phyloP scores from a whole-genome alignment of 75 land plant species.

The Picea glauca region DNA sequence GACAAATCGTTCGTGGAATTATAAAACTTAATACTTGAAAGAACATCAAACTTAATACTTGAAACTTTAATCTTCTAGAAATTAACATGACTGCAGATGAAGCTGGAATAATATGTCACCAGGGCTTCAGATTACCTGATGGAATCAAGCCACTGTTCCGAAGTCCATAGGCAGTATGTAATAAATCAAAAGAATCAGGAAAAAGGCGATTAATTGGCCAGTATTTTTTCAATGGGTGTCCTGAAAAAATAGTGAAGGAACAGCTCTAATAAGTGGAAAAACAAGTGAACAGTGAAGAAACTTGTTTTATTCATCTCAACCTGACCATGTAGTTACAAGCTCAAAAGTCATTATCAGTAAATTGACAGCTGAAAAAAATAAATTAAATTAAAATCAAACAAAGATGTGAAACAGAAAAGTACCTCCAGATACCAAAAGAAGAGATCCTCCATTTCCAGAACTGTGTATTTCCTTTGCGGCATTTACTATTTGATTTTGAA shows the following conservation, averaged over 20 bases:
- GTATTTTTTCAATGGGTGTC: slow-evolving; percentile 24
- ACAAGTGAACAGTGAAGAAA: background rate
- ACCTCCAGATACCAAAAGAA: slow-evolving; percentile 31
- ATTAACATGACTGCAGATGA: background rate
- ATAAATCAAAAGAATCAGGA: slow-evolving; percentile 19
- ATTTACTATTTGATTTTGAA: slow-evolving; percentile 17
- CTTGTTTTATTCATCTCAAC: background rate
- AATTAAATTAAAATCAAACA: background rate
- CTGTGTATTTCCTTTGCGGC: slow-evolving; percentile 14
- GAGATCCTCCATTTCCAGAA: slow-evolving; percentile 22
- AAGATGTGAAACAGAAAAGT: slow-evolving; percentile 3
- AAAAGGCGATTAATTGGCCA: slow-evolving; percentile 20
- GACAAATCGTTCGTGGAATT: background rate
- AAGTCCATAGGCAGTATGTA: slow-evolving; percentile 17
- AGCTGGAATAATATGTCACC: background rate
- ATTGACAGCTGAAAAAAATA: background rate
- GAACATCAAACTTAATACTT: background rate
- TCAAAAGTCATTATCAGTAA: background rate
- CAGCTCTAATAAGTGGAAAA: slow-evolving; percentile 2
- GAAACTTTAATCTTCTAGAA: background rate
- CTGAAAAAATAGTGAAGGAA: slow-evolving; percentile 7
- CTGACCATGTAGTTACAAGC: background rate
- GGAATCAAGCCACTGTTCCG: slow-evolving; percentile 22
- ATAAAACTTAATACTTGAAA: background rate
- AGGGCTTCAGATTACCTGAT: slow-evolving; percentile 16